Base-by-base conservation (phyloP, 148 eudicot genomes). In the Rhododendron vialii region DNA sequence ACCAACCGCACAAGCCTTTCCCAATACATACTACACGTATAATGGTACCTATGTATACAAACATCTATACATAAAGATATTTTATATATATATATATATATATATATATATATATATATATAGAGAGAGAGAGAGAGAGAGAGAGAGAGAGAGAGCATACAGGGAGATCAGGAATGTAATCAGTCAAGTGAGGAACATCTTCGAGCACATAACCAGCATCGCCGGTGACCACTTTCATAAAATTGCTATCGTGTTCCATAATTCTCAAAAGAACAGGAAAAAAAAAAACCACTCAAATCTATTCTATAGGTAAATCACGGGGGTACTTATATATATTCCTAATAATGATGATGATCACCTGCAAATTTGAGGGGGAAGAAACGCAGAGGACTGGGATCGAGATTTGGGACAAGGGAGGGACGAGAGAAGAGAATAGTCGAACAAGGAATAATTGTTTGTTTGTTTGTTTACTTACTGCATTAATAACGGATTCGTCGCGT, bases 171-270 rank as follows among this genome's bases (percentile, higher is more conserved):
- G 91, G 86, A 15, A 95, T 92, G 87, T 95, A 95, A 92, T 95
- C 98, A 74, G 85, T 85, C 86, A 95, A 89, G 85, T 95, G 98
- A 91, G 98, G 98, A 84, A 95, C 96, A 78, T 95, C 98, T 89
- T 95, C 92, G 53, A 95, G 95, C 13, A 95, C 88, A 53, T 92
- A 95, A 14, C 98, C 98, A 51, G 67, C 81, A 26, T 90, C 91
- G 50, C 98, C 98, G 3, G 80, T 41, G 28, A 84, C 88, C 15
- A 93, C 87, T 91, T 93, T 95, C 95, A 89, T 93, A 55, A 55
- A 81, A 78, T 73, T 73, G 51, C 71, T 63, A 15, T 74, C 28
- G 36, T 47, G 7, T 50, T 61, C 83, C 84, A 36, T 84, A 71
- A 50, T 12, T 80, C 18, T 86, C 36, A 12, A 69, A 22, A 26